phyloP scores from a whole-genome alignment of 2,329 filamentous ascomycete genomes.

The Fusarium penzigii region DNA sequence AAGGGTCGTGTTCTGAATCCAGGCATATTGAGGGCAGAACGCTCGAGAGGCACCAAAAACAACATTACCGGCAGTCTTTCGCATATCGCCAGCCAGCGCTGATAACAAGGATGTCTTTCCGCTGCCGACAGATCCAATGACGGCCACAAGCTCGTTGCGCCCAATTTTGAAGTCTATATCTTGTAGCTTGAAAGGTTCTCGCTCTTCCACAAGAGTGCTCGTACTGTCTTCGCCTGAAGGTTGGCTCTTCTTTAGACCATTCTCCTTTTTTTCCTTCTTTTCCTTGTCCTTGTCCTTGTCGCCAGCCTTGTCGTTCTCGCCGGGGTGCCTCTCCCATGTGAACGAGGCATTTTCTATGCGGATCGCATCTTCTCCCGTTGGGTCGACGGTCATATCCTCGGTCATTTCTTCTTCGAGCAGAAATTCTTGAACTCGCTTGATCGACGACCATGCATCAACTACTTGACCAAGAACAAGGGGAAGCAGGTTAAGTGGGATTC shows the following conservation, averaged over 20 bases:
- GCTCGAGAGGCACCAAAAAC: constrained; percentile 77
- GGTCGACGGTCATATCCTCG: constrained; percentile 62
- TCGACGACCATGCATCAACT: constrained; percentile 83
- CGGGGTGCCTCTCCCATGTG: constrained; percentile 77
- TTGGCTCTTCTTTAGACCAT: constrained; percentile 29
- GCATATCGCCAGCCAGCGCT: constrained; percentile 92
- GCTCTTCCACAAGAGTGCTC: constrained; percentile 58
- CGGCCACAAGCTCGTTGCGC: constrained; percentile 75
- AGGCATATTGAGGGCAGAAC: constrained; percentile 95
- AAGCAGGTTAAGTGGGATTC: constrained; percentile 86
- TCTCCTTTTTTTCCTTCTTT: constrained; percentile 28
- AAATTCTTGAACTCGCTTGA: constrained; percentile 86
- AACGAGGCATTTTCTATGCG: constrained; percentile 74
- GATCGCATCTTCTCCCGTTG: constrained; percentile 67
- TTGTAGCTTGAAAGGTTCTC: constrained; percentile 71
- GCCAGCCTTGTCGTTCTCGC: constrained; percentile 46
- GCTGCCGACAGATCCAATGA: constrained; percentile 87
- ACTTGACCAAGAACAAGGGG: constrained; percentile 87
- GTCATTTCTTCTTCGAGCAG: constrained; percentile 81
- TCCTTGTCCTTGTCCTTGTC: constrained; percentile 48
- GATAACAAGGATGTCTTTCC: constrained; percentile 90
- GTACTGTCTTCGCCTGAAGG: constrained; percentile 48
- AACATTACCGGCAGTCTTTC: constrained; percentile 73
- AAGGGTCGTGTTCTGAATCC: constrained; percentile 92
- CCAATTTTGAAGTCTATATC: constrained; percentile 68